Evolutionary conservation across 257 asterid genomes (phyloP), one percentile per base, ranked within the genome.

Genomic region (Lithospermum erythrorhizon): DNA sequence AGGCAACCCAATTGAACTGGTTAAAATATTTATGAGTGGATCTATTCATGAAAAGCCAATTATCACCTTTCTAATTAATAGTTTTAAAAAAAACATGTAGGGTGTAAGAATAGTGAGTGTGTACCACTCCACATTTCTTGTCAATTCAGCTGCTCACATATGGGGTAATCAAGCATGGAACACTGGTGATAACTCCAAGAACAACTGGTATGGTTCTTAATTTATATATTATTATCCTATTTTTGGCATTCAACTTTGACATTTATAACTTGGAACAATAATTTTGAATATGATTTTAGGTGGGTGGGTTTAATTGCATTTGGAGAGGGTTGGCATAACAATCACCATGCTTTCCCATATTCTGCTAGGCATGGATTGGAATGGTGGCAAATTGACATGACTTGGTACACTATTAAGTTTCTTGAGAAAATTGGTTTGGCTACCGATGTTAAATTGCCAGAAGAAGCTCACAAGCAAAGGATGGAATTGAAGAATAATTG

Each of bases 311-410:
- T 83, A 70, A 78, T 87, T 61, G 80, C 91, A 61, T 85, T 82
- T 65, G 94, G 90, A 18, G 95, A 87, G 67, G 96, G 94, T 5
- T 87, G 94, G 96, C 94, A 87, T 58, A 85, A 87, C 61, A 83
- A 88, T 61, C 95, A 88, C 74, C 95, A 85, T 54, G 96, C 96
- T 6, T 87, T 87, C 35, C 93, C 81, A 57, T 81, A 78, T 48
- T 88, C 95, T 8, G 96, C 96, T 2, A 67, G 86, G 30, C 94
- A 83, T 49, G 96, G 95, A 5, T 62, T 88, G 0, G 81, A 88
- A 41, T 85, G 96, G 95, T 88, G 96, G 95, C 88, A 88, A 65
- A 22, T 85, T 53, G 93, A 88, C 73, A 72, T 73, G 77, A 81
- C 90, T 68, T 88, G 95, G 96, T 85, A 68, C 56, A 65, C 76